Base-by-base conservation (phyloP, 2,329 filamentous ascomycete species). In the Pyrenophora tritici-repentis region DNA sequence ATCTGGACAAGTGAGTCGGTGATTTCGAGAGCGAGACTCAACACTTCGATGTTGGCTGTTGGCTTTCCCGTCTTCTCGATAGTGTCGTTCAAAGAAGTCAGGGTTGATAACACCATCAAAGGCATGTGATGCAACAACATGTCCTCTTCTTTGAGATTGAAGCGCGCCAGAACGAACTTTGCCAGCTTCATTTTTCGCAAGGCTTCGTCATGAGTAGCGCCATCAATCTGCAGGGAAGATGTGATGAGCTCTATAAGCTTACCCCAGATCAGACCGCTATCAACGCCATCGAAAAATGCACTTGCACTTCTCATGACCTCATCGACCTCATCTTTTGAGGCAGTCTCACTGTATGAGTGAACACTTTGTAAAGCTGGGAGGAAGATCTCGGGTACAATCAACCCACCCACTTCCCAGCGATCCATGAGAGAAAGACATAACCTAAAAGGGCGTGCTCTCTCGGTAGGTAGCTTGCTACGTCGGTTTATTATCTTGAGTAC, bases 381-480 rank as follows among this genome's bases (percentile, higher is more conserved):
- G 67, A 99, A 97, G 12, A 97, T 84, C 54, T 91, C 87, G 0
- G 92, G 90, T 1, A 97, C 88, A 39, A 99, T 86, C 14, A 93
- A 80, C 1, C 91, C 91, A 24, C 94, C 94, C 59, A 99, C 93
- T 71, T 99, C 94, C 92, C 91, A 97, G 51, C 92, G 86, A 74
- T 99, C 94, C 94, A 99, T 97, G 44, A 99, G 79, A 13, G 95
- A 97, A 2, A 97, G 81, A 65, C 91, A 95, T 56, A 97, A 90
- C 49, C 92, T 86, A 68, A 96, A 97, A 0, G 94, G 93, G 33
- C 86, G 86, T 16, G 91, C 90, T 69, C 86, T 83, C 65, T 95
- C 90, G 0, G 82, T 73, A 1, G 88, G 82, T 47, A 79, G 78
- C 4, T 65, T 71, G 36, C 78, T 77, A 35, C 79, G 75, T 14